Evolutionary conservation across 2,329 filamentous ascomycete genomes (phyloP).

Genomic region (Gyromitra esculenta): DNA sequence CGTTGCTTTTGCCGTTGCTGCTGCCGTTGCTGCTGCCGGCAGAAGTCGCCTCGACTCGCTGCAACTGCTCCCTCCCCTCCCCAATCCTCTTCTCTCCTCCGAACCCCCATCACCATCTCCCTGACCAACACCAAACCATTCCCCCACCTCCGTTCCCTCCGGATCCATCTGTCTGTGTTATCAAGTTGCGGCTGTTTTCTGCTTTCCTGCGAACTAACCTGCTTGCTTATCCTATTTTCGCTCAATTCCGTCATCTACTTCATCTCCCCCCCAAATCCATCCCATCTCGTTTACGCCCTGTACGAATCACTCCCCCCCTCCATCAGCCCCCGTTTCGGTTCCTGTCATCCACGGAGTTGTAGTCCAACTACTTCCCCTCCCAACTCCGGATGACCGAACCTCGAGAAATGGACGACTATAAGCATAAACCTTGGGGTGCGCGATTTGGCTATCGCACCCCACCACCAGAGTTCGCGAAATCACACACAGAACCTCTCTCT

Average conservation of each 20-base stretch:
- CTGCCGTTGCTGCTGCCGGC: constrained; percentile 12
- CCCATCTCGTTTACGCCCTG: constrained; percentile 22
- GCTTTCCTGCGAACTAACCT: constrained; percentile 15
- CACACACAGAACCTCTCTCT: constrained; percentile 54
- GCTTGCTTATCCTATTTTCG: constrained; percentile 40
- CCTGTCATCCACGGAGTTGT: constrained; percentile 44
- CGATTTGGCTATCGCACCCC: constrained; percentile 55
- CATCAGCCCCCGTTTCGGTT: constrained; percentile 24
- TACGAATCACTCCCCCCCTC: constrained; percentile 11
- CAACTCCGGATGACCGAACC: constrained; percentile 48
- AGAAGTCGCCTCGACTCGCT: constrained; percentile 6
- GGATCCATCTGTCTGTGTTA: constrained; percentile 17
- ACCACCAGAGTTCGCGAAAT: constrained; percentile 54
- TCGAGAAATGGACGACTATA: constrained; percentile 52
- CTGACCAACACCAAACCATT: constrained; percentile 14
- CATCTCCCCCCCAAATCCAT: constrained; percentile 17
- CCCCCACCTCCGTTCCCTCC: constrained; percentile 11
- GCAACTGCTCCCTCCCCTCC: constrained; percentile 14
- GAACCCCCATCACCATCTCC: constrained; percentile 10
- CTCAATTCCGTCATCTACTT: constrained; percentile 32
- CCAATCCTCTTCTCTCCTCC: constrained; percentile 23
- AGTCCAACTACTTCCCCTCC: constrained; percentile 38
- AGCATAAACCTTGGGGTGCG: constrained; percentile 46
- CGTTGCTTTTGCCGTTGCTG: neutral
- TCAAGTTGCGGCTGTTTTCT: neutral